These are phyloP conservation scores for Tulasnella sp. DNA, from an alignment of 768 basidiomycete species.

Conservation along the genomic window DNA sequence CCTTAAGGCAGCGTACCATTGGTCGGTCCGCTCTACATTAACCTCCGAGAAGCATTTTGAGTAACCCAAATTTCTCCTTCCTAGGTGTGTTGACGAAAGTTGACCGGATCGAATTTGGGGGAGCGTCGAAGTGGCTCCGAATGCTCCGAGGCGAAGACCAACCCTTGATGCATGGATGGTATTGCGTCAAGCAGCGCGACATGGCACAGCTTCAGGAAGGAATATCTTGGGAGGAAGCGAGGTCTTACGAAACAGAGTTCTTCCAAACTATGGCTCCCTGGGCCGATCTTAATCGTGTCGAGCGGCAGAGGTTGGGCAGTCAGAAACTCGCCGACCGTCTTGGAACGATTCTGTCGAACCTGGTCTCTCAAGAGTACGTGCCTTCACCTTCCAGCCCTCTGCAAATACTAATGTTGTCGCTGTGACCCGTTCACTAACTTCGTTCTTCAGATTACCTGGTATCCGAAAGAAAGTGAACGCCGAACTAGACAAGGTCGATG, in stretches of 20 bases:
- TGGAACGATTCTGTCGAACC: slow-evolving; percentile 57
- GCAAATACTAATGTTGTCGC: too few relatives aligned
- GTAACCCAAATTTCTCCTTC: slow-evolving; percentile 55
- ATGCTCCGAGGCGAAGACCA: slow-evolving; percentile 36
- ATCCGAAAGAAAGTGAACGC: neutral
- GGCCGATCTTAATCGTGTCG: slow-evolving; percentile 17
- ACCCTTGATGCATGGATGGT: slow-evolving; percentile 57
- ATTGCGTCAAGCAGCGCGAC: slow-evolving; percentile 54
- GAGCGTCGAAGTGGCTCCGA: slow-evolving; percentile 53
- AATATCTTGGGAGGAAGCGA: slow-evolving; percentile 59
- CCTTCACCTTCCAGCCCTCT: neutral
- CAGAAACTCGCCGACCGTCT: slow-evolving; percentile 51
- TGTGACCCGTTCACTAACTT: neutral
- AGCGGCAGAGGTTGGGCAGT: slow-evolving; percentile 24
- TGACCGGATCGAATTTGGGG: slow-evolving; percentile 57
- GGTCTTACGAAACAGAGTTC: slow-evolving; percentile 53
- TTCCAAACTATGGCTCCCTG: slow-evolving; percentile 41
- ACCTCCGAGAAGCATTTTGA: slow-evolving; percentile 68
- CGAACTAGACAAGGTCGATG: neutral
- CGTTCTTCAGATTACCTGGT: neutral
- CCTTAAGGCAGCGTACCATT: slow-evolving; percentile 63
- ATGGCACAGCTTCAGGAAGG: slow-evolving; percentile 50
- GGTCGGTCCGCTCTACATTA: slow-evolving; percentile 43
- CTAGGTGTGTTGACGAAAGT: slow-evolving; percentile 73
- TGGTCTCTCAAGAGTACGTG: slow-evolving; percentile 44